A percentile compares a stretch with the other conserved stretches of the same genome.
Evolutionary conservation across 352 stramenopile genomes (phyloP).

Genomic region (Pythium utonaiense): DNA sequence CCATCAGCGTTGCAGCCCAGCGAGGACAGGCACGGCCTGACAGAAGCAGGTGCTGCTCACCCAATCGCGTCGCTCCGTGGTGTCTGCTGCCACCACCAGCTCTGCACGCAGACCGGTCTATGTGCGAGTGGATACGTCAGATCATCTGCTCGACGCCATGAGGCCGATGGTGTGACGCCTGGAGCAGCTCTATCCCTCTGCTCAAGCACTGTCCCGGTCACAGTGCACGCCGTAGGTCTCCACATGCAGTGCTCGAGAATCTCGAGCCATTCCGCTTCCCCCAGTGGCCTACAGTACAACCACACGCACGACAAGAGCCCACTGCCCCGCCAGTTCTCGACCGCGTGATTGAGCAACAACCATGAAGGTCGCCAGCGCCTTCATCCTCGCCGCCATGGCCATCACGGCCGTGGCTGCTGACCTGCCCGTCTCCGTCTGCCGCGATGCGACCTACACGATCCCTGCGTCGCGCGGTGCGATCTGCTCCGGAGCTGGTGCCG

Average conservation of each 20-base stretch:
- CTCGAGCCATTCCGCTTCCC: background rate
- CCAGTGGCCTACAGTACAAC: background rate
- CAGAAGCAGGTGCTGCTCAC: background rate
- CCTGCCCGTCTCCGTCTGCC: slow-evolving; percentile 24
- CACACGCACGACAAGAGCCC: background rate
- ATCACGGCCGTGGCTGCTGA: slow-evolving; percentile 10
- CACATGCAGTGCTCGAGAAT: too few relatives aligned
- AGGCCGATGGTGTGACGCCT: background rate
- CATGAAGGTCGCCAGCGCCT: slow-evolving; percentile 1
- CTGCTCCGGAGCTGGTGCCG: slow-evolving; percentile 22
- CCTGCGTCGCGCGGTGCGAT: slow-evolving; percentile 20
- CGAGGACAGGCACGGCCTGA: background rate
- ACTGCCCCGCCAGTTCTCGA: background rate
- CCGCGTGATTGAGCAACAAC: background rate
- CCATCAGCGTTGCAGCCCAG: too few relatives aligned
- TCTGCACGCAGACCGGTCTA: background rate
- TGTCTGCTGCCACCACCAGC: background rate
- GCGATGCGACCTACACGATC: slow-evolving; percentile 32
- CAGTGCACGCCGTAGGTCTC: too few relatives aligned
- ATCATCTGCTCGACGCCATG: background rate
- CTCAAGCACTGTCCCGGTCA: too few relatives aligned
- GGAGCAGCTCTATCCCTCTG: background rate
- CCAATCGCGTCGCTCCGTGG: background rate
- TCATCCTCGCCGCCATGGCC: slow-evolving; percentile 18
- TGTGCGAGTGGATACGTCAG: background rate